A percentile compares a stretch with the other conserved stretches of the same genome.
These are phyloP conservation scores for Podospora pseudoanserina DNA, from an alignment of 495 filamentous ascomycete genomes.

Conservation along the genomic window DNA sequence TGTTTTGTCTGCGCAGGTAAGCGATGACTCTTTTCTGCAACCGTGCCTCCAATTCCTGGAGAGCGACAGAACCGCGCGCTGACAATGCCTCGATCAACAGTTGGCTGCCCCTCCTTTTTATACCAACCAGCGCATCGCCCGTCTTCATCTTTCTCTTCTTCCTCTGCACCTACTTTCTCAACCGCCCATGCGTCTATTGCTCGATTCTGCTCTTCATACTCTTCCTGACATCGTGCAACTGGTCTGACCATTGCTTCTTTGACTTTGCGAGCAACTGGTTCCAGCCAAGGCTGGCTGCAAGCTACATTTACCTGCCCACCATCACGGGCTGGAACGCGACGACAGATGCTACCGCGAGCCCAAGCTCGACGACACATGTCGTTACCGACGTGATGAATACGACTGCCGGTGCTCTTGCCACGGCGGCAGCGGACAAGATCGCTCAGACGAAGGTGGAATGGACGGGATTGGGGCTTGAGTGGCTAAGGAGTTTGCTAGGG, in stretches of 20 bases:
- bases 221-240: slow-evolving; percentile 85
- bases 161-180: slow-evolving; percentile 82
- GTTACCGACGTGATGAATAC: slow-evolving; percentile 63
- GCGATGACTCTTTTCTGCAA: slow-evolving; percentile 15
- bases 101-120: slow-evolving; percentile 71
- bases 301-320: slow-evolving; percentile 22
- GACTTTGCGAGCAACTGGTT: slow-evolving; percentile 83
- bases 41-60: background rate
- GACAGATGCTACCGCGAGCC: slow-evolving; percentile 28
- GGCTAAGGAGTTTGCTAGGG: slow-evolving; percentile 72
- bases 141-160: slow-evolving; percentile 90
- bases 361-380: slow-evolving; percentile 38
- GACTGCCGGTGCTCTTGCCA: slow-evolving; percentile 62
- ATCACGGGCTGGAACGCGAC: slow-evolving; percentile 25
- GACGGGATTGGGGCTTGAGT: slow-evolving; percentile 79
- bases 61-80: background rate
- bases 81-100: slow-evolving; percentile 31
- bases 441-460: slow-evolving; percentile 59
- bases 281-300: slow-evolving; percentile 51
- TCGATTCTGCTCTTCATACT: slow-evolving; percentile 83
- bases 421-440: slow-evolving; percentile 61
- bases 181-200: slow-evolving; percentile 88
- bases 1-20: slow-evolving; percentile 85
- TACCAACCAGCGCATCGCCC: slow-evolving; percentile 73
- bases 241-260: slow-evolving; percentile 86